A percentile compares a stretch with the other conserved stretches of the same genome.
phyloP scores from a whole-genome alignment of 371 early-diverging fungal species.

The Rhizopus sp. region DNA sequence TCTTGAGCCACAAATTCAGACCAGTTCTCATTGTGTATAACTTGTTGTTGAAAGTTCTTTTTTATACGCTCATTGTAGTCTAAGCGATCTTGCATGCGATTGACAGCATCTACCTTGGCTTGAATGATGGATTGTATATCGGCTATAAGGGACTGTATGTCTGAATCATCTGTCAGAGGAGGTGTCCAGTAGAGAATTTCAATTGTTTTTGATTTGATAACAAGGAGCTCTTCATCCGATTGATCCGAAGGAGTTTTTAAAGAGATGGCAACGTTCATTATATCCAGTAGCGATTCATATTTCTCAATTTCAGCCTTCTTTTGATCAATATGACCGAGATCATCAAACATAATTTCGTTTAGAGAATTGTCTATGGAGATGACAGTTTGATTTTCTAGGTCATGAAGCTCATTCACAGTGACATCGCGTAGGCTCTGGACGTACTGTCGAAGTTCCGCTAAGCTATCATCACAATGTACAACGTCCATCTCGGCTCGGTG shows the following conservation, averaged over 20 bases:
- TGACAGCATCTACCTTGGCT: conserved; percentile 39
- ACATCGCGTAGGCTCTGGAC: conserved; percentile 56
- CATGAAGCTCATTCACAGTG: conserved; percentile 20
- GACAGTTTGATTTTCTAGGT: not conserved
- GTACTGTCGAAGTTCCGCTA: conserved; percentile 65
- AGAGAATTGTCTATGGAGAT: conserved; percentile 5
- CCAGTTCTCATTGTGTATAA: conserved; percentile 32
- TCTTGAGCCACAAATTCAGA: conserved; percentile 34
- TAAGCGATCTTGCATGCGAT: conserved; percentile 43
- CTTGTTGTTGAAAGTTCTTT: conserved; percentile 27
- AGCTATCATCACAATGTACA: conserved; percentile 67
- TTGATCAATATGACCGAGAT: conserved; percentile 16
- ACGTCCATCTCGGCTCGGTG: conserved; percentile 82
- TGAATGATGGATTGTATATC: conserved; percentile 30
- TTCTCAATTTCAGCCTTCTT: conserved; percentile 29
- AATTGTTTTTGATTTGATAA: conserved; percentile 28
- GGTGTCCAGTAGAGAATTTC: conserved; percentile 57
- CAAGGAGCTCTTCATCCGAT: too few species aligned
- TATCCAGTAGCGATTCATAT: conserved; percentile 23
- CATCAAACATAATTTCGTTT: conserved; percentile 12
- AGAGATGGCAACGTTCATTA: conserved; percentile 38
- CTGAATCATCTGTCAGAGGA: conserved; percentile 36
- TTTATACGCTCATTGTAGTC: conserved; percentile 41
- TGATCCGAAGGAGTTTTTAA: conserved; percentile 35
- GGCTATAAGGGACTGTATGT: conserved; percentile 12